Evolutionary conservation across 345 rosid genomes (phyloP).

Genomic region (Salix exigua): DNA sequence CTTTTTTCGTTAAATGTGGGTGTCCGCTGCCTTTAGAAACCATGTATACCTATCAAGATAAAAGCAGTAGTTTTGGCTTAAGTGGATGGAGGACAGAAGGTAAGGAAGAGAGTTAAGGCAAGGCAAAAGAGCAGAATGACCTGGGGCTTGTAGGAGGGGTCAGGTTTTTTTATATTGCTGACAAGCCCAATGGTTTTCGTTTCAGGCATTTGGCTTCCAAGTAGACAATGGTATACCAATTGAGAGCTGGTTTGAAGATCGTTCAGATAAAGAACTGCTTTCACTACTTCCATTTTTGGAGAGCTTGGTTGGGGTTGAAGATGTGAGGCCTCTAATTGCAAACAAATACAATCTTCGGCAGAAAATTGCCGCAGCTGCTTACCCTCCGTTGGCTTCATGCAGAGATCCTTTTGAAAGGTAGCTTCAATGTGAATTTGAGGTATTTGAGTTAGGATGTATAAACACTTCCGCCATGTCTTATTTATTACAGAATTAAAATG

Average conservation of each 20-base stretch:
- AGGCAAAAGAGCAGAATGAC: background rate
- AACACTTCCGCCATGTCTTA: background rate
- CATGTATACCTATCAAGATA: background rate
- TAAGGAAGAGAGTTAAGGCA: background rate
- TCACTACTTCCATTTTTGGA: constrained; percentile 77
- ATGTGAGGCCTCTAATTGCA: constrained; percentile 82
- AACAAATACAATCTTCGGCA: constrained; percentile 71
- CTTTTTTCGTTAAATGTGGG: background rate
- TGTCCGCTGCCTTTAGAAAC: background rate
- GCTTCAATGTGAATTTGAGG: background rate
- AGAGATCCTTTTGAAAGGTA: constrained; percentile 51
- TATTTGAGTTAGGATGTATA: background rate
- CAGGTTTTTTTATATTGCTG: background rate
- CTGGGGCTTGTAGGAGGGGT: background rate
- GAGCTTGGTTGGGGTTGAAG: constrained; percentile 83
- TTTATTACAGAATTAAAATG: constrained; percentile 7
- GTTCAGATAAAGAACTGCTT: constrained; percentile 75
- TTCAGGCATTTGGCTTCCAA: constrained; percentile 96
- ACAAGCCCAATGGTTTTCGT: background rate
- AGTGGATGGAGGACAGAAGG: background rate
- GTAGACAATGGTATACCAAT: constrained; percentile 98
- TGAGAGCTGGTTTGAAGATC: constrained; percentile 97
- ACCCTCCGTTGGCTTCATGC: constrained; percentile 39
- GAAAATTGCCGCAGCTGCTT: constrained; percentile 73
- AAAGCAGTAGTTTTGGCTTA: background rate